Evolutionary conservation across 805 yeast species (phyloP).

Genomic region (Starmerella vitae): DNA sequence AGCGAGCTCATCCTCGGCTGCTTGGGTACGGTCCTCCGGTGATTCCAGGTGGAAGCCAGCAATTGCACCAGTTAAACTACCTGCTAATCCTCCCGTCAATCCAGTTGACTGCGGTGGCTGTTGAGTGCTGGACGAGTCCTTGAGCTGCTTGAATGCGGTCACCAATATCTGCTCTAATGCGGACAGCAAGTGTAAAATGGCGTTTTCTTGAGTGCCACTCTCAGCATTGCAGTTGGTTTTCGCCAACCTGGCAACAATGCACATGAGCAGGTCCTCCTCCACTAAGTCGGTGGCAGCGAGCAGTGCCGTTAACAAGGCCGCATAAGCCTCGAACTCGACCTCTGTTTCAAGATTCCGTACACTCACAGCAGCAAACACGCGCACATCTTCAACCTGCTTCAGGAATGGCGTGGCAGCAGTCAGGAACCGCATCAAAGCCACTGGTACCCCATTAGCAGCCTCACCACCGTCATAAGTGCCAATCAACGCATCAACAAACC

Average conservation of each 20-base stretch:
- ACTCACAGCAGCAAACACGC: conserved; percentile 5
- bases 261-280: conserved; percentile 5
- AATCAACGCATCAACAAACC: conserved; percentile 12
- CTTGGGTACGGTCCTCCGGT: conserved; percentile 38
- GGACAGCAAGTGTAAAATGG: conserved; percentile 6
- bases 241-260: conserved; percentile 1
- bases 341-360: conserved; percentile 9
- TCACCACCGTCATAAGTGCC: conserved; percentile 2
- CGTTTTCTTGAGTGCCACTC: conserved; percentile 6
- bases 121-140: neutral
- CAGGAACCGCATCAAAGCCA: conserved; percentile 9
- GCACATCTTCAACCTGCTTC: conserved; percentile 4
- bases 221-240: neutral
- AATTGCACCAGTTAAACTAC: conserved; percentile 10
- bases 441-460: conserved; percentile 3
- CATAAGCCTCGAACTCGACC: conserved; percentile 15
- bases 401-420: conserved; percentile 12
- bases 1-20: conserved; percentile 34
- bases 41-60: conserved; percentile 48
- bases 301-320: conserved; percentile 8
- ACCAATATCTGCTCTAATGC: conserved; percentile 7
- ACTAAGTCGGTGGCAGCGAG: conserved; percentile 5
- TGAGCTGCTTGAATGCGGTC: conserved; percentile 2
- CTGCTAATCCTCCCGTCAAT: neutral
- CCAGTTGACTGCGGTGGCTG: neutral